These are phyloP conservation scores for Knufia fluminis DNA, from an alignment of 2,329 filamentous ascomycete genomes.

Conservation along the genomic window DNA sequence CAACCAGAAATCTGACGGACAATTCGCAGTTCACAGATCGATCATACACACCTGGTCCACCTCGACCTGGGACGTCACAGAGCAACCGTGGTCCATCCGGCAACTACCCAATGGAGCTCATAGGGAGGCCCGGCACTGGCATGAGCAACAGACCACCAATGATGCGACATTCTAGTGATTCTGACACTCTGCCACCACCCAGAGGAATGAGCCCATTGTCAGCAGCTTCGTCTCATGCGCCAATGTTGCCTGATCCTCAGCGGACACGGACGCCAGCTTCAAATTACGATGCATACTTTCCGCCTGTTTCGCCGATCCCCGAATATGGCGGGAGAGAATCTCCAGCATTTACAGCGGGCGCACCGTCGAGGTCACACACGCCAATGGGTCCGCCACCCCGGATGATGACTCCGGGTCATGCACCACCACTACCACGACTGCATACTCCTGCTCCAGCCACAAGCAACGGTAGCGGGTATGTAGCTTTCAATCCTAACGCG, in stretches of 20 bases:
- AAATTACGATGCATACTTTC: constrained; percentile 6
- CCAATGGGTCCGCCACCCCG: constrained; percentile 17
- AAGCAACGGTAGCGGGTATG: background rate
- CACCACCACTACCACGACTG: constrained; percentile 14
- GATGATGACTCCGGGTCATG: constrained; percentile 16
- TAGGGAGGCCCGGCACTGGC: constrained; percentile 21
- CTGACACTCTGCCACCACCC: constrained; percentile 14
- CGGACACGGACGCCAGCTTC: constrained; percentile 5
- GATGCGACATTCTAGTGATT: constrained; percentile 14
- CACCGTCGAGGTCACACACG: constrained; percentile 16
- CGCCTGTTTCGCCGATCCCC: constrained; percentile 16
- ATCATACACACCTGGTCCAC: constrained; percentile 23
- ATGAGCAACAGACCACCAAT: constrained; percentile 17
- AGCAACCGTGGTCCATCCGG: constrained; percentile 22
- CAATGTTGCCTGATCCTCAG: constrained; percentile 4
- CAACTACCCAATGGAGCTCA: constrained; percentile 24
- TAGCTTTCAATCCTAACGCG: constrained; percentile 2
- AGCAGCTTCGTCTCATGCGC: background rate
- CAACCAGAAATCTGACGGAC: constrained; percentile 20
- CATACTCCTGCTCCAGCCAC: constrained; percentile 12
- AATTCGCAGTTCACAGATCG: constrained; percentile 24
- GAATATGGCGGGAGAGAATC: constrained; percentile 18
- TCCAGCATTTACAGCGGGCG: constrained; percentile 13
- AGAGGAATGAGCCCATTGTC: constrained; percentile 9
- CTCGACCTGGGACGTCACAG: constrained; percentile 22